These are phyloP conservation scores for Curvularia lunata DNA, from an alignment of 2,329 filamentous ascomycete species.

Conservation along the genomic window DNA sequence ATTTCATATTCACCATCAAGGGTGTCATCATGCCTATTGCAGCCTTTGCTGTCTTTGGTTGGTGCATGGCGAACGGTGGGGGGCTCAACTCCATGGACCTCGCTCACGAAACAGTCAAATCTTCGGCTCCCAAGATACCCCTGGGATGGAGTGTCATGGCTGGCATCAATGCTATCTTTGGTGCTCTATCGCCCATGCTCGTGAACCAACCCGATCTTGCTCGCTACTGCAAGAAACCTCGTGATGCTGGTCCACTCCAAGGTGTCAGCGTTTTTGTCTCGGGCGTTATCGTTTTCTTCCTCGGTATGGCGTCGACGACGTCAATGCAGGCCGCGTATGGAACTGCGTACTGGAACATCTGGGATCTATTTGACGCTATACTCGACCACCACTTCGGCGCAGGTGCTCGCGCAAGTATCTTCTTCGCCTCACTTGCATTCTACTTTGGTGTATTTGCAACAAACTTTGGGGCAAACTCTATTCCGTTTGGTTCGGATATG, in stretches of 20 bases:
- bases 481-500: slow-evolving; percentile 53
- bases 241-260: slow-evolving; percentile 40
- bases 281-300: slow-evolving; percentile 51
- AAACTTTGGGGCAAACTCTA: slow-evolving; percentile 52
- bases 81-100: slow-evolving; percentile 32
- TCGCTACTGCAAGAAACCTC: slow-evolving; percentile 47
- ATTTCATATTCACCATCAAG: slow-evolving; percentile 35
- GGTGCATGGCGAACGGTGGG: slow-evolving; percentile 45
- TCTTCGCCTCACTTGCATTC: slow-evolving; percentile 48
- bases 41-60: slow-evolving; percentile 46
- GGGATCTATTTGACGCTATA: slow-evolving; percentile 55
- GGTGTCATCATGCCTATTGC: slow-evolving; percentile 44
- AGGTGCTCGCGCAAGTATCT: slow-evolving; percentile 49
- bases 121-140: slow-evolving; percentile 16
- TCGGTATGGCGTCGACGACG: slow-evolving; percentile 50
- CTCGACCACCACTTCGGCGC: slow-evolving; percentile 51
- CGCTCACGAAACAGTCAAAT: slow-evolving; percentile 11
- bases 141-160: slow-evolving; percentile 50
- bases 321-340: slow-evolving; percentile 47
- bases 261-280: slow-evolving; percentile 48
- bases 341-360: slow-evolving; percentile 54
- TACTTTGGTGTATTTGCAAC: slow-evolving; percentile 53
- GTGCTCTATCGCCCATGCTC: slow-evolving; percentile 50
- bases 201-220: slow-evolving; percentile 54
- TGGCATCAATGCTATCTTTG: slow-evolving; percentile 53